Evolutionary conservation across 108 stramenopile species (phyloP), one percentile per base, ranked within the genome.

Genomic region (Aurantiochytrium sp.): DNA sequence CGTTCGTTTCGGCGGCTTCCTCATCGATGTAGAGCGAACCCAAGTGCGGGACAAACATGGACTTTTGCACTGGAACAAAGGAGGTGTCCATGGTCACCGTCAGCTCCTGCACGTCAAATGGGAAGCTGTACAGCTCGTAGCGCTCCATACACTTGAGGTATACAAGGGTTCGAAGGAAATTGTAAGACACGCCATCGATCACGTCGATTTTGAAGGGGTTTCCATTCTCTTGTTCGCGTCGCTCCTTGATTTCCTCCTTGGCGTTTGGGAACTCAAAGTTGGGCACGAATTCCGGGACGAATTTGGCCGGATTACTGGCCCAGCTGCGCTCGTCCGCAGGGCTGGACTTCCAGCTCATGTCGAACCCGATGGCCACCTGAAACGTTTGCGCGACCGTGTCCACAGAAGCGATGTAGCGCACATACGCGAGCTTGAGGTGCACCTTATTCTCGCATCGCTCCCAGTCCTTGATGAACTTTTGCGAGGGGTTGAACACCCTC

Each of bases 181-280:
- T 83, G 51, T 51, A 83, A 0, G 44, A 25, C 16, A 25, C 73
- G 51, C 73, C 73, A 53, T 83, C 73, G 28, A 83, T 83, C 43
- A 83, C 51, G 23, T 83, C 73, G 28, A 83, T 83, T 44, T 83
- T 83, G 73, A 83, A 83, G 10, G 73, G 73, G 73, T 83, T 83
- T 10, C 73, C 73, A n/a, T 83, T 83, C n/a, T 83, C 73, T n/a
- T 83, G 73, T 12, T 10, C 49, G 49, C 73, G 73, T 18, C 5
- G 73, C 73, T 83, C 73, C 73, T 25, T 53, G 23, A n/a, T 53
- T 53, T 83, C 73, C 51, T 83, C 73, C 51, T 83, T 83, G 44
- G 73, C 73, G 51, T 83, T 83, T 10, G 73, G 73, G 51, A 51
- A 83, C 51, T 83, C 73, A 12, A 47, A 83, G 49, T 51, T 47